Base-by-base conservation (phyloP, 768 basidiomycete genomes). In the Lenzites betulinus region DNA sequence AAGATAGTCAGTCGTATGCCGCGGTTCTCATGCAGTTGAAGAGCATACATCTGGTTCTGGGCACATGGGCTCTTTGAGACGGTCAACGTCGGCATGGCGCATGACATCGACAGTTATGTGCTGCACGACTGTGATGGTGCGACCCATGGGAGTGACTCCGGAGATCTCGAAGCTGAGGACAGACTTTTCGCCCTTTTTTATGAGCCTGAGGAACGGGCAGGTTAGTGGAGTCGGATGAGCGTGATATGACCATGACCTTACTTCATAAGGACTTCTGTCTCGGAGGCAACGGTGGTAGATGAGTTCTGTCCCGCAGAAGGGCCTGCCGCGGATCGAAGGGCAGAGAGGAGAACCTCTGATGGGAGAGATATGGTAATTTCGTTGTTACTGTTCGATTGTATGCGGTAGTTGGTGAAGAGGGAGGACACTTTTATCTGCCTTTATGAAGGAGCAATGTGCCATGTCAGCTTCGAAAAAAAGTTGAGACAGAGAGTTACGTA, bases 331-430 rank as follows among this genome's bases (percentile, higher is more conserved):
- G 89, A 91, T 44, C 80, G 81, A n/a, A 95, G 79, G 0, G 90
- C 90, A 0, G 83, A 82, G 12, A 90, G 79, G 2, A 95, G 81
- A 0, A 91, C 86, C 58, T 93, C 93, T 6, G 89, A 80, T 2
- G 85, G 79, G 26, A 95, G 74, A n/a, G 81, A 75, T 66, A 94
- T 75, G 3, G 87, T 88, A 62, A 95, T 95, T 66, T 87, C 85
- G 73, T 95, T 93, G 33, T 83, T 76, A 2, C 90, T 82, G 67
- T 93, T 93, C 22, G 93, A 94, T 68, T 94, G 89, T 67, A 95
- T 92, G 44, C 92, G 87, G 71, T 94, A 92, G 61, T 84, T 79
- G 1, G 78, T 81, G 74, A 93, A 92, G 11, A 93, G 69, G 0
- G 90, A 83, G 39, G 81, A 78, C 9, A 85, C 80, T 71, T 86